phyloP scores from a whole-genome alignment of 441 rosid genomes.

The Pelargonium cotyledonis region DNA sequence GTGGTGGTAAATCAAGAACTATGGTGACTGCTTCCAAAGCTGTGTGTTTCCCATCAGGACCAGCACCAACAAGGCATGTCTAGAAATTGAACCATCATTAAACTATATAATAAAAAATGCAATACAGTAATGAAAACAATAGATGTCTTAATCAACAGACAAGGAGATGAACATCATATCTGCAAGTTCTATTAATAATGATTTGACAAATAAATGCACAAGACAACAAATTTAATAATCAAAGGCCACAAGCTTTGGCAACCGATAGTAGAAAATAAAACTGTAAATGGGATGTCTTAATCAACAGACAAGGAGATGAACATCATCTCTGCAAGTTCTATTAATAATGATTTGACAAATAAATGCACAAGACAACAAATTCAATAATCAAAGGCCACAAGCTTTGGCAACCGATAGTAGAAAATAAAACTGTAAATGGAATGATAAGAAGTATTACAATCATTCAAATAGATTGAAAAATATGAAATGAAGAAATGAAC shows the following conservation, averaged over 20 bases:
- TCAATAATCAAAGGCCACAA: neutral
- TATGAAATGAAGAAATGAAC: neutral
- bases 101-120: slow-evolving; percentile 12
- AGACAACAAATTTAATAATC: neutral
- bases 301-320: slow-evolving; percentile 12
- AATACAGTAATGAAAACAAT: neutral
- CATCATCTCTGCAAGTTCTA: neutral
- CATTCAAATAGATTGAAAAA: neutral
- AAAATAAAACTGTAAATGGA: neutral
- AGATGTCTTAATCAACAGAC: slow-evolving; percentile 1
- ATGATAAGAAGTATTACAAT: neutral
- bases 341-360: neutral
- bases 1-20: slow-evolving; percentile 98
- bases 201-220: neutral
- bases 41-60: slow-evolving; percentile 97
- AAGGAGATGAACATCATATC: slow-evolving; percentile 9
- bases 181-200: neutral
- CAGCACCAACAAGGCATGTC: slow-evolving; percentile 99
- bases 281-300: neutral
- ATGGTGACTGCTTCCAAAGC: slow-evolving; percentile 99
- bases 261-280: neutral
- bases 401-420: neutral
- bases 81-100: slow-evolving; percentile 23
- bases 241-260: neutral
- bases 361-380: neutral